phyloP scores from a whole-genome alignment of 2,329 filamentous ascomycete species.

The Teratosphaeria nubilosa region DNA sequence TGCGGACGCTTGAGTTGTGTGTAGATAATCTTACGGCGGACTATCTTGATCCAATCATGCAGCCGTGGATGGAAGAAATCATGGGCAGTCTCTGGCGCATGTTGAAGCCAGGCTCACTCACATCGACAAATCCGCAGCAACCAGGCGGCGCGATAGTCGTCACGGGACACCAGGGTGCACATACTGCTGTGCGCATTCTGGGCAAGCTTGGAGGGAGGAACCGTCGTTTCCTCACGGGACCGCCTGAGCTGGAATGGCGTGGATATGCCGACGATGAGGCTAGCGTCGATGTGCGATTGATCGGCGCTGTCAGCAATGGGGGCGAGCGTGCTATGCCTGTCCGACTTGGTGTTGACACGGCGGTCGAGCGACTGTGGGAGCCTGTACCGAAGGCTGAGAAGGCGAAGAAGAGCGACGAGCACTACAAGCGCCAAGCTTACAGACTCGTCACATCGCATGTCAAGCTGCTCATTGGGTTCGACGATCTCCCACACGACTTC shows the following conservation, averaged over 20 bases:
- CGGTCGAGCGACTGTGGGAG: slow-evolving; percentile 80
- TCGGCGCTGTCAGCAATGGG: slow-evolving; percentile 65
- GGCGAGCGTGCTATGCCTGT: slow-evolving; percentile 74
- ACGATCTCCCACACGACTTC: slow-evolving; percentile 82
- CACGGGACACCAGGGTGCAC: slow-evolving; percentile 72
- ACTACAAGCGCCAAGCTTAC: slow-evolving; percentile 90
- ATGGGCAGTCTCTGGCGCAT: slow-evolving; percentile 98
- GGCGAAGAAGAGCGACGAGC: slow-evolving; percentile 60
- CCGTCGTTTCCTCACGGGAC: slow-evolving; percentile 85
- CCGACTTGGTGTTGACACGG: slow-evolving; percentile 76
- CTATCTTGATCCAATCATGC: slow-evolving; percentile 98
- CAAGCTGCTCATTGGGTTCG: slow-evolving; percentile 80
- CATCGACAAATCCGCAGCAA: slow-evolving; percentile 23
- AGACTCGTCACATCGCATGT: slow-evolving; percentile 79
- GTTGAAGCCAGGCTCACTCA: slow-evolving; percentile 85
- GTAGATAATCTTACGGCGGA: slow-evolving; percentile 97
- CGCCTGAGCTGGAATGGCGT: slow-evolving; percentile 73
- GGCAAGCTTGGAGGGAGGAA: slow-evolving; percentile 95
- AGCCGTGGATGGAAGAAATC: slow-evolving; percentile 93
- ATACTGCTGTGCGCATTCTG: slow-evolving; percentile 94
- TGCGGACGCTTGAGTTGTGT: slow-evolving; percentile 88
- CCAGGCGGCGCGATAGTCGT: slow-evolving; percentile 11
- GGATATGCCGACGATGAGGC: slow-evolving; percentile 77
- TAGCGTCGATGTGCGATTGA: slow-evolving; percentile 79
- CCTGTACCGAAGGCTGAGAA: slow-evolving; percentile 49